Conservation (phyloP, 2,329 filamentous ascomycete genomes). For the Penicillium sp. region DNA sequence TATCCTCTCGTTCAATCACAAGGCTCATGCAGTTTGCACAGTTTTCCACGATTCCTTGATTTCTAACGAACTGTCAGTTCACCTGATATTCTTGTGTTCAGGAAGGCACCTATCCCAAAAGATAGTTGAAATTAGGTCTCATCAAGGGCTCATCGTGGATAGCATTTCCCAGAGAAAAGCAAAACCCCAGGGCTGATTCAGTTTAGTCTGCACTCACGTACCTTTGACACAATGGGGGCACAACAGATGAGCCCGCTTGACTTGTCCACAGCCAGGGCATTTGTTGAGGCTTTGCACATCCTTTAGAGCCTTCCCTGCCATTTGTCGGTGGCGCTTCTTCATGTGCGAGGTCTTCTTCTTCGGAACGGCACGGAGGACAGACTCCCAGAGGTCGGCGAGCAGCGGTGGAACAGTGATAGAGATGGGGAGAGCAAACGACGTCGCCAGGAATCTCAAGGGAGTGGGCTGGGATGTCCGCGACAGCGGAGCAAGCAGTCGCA, state of each 20-base stretch:
- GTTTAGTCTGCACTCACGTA: slow-evolving; percentile 45
- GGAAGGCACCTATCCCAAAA: not conserved
- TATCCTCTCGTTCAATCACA: slow-evolving; percentile 1
- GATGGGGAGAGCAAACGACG: slow-evolving; percentile 51
- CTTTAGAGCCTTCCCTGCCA: slow-evolving; percentile 92
- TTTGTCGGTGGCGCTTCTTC: slow-evolving; percentile 87
- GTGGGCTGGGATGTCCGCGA: slow-evolving; percentile 13
- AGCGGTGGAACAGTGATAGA: slow-evolving; percentile 62
- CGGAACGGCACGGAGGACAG: slow-evolving; percentile 83
- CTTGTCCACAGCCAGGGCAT: slow-evolving; percentile 82
- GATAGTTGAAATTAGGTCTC: too few relatives aligned
- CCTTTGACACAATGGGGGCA: slow-evolving; percentile 84
- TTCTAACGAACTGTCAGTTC: slow-evolving; percentile 28
- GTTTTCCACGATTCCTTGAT: slow-evolving; percentile 49
- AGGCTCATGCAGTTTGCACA: slow-evolving; percentile 30
- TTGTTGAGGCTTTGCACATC: slow-evolving; percentile 84
- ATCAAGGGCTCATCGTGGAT: too few relatives aligned
- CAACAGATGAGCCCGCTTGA: slow-evolving; percentile 83
- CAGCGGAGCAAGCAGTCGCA: slow-evolving; percentile 24
- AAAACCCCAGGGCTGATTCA: not conserved
- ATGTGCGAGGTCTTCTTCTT: slow-evolving; percentile 99
- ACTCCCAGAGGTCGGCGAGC: slow-evolving; percentile 87
- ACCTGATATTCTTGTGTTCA: not conserved
- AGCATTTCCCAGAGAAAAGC: too few relatives aligned
- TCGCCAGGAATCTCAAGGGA: slow-evolving; percentile 25